phyloP scores from a whole-genome alignment of 495 filamentous ascomycete species.

The Hypomontagnella submonticulosa region DNA sequence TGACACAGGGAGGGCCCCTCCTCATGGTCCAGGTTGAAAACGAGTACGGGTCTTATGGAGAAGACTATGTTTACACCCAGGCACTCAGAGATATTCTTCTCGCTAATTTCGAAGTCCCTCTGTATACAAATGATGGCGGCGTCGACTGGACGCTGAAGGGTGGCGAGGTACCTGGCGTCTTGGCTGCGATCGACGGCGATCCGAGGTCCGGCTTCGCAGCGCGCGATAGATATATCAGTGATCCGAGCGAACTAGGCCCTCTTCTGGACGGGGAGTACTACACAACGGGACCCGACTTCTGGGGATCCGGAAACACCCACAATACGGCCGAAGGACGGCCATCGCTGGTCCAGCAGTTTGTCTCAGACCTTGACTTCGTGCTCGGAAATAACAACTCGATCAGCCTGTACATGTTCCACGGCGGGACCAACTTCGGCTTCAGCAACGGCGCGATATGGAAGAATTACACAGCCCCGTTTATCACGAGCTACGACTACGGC shows the following conservation, averaged over 20 bases:
- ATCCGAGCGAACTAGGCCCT: slow-evolving; percentile 54
- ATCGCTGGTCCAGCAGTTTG: slow-evolving; percentile 30
- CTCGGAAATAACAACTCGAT: slow-evolving; percentile 55
- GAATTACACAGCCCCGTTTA: slow-evolving; percentile 50
- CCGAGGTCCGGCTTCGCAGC: slow-evolving; percentile 55
- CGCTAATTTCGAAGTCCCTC: slow-evolving; percentile 51
- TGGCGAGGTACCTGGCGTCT: slow-evolving; percentile 53
- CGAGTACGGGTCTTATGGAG: slow-evolving; percentile 60
- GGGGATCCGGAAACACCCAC: slow-evolving; percentile 51
- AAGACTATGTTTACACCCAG: slow-evolving; percentile 53
- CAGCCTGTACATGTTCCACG: slow-evolving; percentile 63
- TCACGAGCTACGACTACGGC: slow-evolving; percentile 62
- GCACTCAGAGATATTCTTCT: slow-evolving; percentile 52
- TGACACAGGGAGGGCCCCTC: slow-evolving; percentile 56
- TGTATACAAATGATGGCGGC: slow-evolving; percentile 62
- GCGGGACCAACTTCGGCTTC: slow-evolving; percentile 60
- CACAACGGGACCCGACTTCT: slow-evolving; percentile 51
- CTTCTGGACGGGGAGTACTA: slow-evolving; percentile 59
- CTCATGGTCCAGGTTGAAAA: slow-evolving; percentile 63
- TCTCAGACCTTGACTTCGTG: slow-evolving; percentile 54
- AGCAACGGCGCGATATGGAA: slow-evolving; percentile 58
- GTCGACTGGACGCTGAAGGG: slow-evolving; percentile 53
- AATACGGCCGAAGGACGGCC: slow-evolving; percentile 45
- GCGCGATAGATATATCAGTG: slow-evolving; percentile 54
- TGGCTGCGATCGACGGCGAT: slow-evolving; percentile 59